Conservation (phyloP, 1,284 basidiomycete genomes). For the Xerocomus nothofagi region DNA sequence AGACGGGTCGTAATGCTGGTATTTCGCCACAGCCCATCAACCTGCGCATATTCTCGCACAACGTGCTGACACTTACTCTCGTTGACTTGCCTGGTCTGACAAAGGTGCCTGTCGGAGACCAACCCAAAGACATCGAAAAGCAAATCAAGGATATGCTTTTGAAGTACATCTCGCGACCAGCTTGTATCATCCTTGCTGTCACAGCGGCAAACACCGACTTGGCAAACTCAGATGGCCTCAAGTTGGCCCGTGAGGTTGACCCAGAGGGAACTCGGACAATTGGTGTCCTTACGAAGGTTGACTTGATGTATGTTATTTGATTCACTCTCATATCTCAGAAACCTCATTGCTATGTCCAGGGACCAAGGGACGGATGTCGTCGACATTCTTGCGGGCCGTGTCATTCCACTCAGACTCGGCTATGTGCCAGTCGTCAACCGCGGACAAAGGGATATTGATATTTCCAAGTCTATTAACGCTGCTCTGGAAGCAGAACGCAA, state of each 20-base stretch:
- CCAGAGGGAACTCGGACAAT: constrained; percentile 95
- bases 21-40: constrained; percentile 97
- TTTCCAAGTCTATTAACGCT: constrained; percentile 76
- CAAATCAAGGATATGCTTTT: constrained; percentile 97
- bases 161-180: constrained; percentile 93
- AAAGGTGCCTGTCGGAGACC: constrained; percentile 96
- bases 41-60: constrained; percentile 93
- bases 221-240: constrained; percentile 97
- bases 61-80: constrained; percentile 94
- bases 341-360: constrained; percentile 46
- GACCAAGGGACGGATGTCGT: constrained; percentile 97
- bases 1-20: constrained; percentile 97
- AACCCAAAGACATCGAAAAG: constrained; percentile 96
- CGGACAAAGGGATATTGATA: constrained; percentile 95
- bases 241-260: constrained; percentile 95
- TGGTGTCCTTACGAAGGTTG: constrained; percentile 97
- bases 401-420: constrained; percentile 91
- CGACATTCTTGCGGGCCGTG: constrained; percentile 95
- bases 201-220: constrained; percentile 96
- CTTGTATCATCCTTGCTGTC: constrained; percentile 90
- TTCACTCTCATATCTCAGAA: neutral
- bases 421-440: constrained; percentile 98
- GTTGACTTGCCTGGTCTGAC: constrained; percentile 97
- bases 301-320: constrained; percentile 76
- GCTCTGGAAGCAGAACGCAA: constrained; percentile 89